Evolutionary conservation across 352 stramenopile species (phyloP).

Genomic region (Phytophthora cajani): DNA sequence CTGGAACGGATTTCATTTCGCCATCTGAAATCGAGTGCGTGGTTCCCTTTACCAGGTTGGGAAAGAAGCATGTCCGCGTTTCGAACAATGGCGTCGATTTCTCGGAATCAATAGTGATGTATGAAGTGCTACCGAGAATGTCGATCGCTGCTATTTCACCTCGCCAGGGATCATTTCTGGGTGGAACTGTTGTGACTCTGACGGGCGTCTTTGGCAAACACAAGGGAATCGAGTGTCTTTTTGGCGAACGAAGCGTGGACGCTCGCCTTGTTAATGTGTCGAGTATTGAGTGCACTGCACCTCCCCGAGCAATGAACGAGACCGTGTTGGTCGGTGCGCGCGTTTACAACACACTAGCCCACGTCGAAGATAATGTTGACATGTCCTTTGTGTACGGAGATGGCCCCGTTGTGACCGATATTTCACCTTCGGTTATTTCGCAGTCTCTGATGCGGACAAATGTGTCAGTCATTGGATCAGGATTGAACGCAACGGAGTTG

Average conservation of each 20-base stretch:
- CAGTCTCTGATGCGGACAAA: slow-evolving; percentile 26
- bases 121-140: slow-evolving; percentile 47
- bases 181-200: slow-evolving; percentile 50
- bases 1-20: slow-evolving; percentile 50
- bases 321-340: slow-evolving; percentile 30
- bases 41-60: slow-evolving; percentile 53
- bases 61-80: slow-evolving; percentile 47
- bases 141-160: slow-evolving; percentile 44
- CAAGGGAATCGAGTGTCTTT: slow-evolving; percentile 48
- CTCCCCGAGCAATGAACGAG: slow-evolving; percentile 15
- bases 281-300: slow-evolving; percentile 42
- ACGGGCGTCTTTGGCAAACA: slow-evolving; percentile 45
- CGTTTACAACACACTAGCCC: slow-evolving; percentile 39
- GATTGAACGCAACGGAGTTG: slow-evolving; percentile 30
- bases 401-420: slow-evolving; percentile 29
- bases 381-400: slow-evolving; percentile 37
- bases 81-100: slow-evolving; percentile 74
- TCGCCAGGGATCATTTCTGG: slow-evolving; percentile 32
- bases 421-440: slow-evolving; percentile 44
- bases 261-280: slow-evolving; percentile 35
- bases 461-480: slow-evolving; percentile 38
- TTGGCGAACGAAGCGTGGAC: slow-evolving; percentile 37
- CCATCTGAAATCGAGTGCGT: slow-evolving; percentile 55
- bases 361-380: slow-evolving; percentile 12
- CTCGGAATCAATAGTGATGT: slow-evolving; percentile 21